Evolutionary conservation across 2,329 filamentous ascomycete species (phyloP), one percentile per base, ranked within the genome.

Genomic region (Lasiodiplodia gonubiensis): DNA sequence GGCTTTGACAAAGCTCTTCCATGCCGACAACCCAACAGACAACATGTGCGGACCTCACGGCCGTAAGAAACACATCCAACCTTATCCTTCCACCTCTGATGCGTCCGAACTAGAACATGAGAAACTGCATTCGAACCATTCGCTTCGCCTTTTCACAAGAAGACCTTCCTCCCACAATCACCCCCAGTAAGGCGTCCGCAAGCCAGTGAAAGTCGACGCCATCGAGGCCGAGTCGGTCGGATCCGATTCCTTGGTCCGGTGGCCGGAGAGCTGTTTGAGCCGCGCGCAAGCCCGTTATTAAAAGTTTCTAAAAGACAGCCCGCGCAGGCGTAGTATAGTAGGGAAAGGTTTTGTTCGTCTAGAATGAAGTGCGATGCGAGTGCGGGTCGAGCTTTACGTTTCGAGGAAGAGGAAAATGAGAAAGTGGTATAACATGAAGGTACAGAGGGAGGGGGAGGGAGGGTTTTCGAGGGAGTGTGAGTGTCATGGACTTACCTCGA

Each of bases 161-260:
- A 33, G 21, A 21, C 18, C 11, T 11, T 14, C 12, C 23, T 42
- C 18, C 27, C 4, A 6, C 39, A 21, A 46, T 67, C 70, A 79
- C 21, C 77, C 77, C 78, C 78, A 80, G 66, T 80, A 80, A 21
- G 78, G 76, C 61, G 79, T 80, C 33, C 78, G 72, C 55, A 80
- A 64, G 14, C 79, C 78, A 0, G 79, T 76, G 70, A 81, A 80
- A 4, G 75, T 76, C 16, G 71, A 71, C 30, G 70, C 66, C 35
- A 72, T 69, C n/a, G 69, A 63, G 10, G 61, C 64, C 46, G 66
- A 68, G n/a, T 74, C 76, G 14, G 74, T 71, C 3, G 84, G 82
- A 68, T 89, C 86, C 27, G 59, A 11, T 67, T 92, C 90, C 74
- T 88, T 90, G 79, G 91, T 92, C 69, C 90, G 84, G 74, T 92